A percentile compares a stretch with the other conserved stretches of the same genome.
These are phyloP conservation scores for Tuber indicum DNA, from an alignment of 495 filamentous ascomycete genomes.

Conservation along the genomic window DNA sequence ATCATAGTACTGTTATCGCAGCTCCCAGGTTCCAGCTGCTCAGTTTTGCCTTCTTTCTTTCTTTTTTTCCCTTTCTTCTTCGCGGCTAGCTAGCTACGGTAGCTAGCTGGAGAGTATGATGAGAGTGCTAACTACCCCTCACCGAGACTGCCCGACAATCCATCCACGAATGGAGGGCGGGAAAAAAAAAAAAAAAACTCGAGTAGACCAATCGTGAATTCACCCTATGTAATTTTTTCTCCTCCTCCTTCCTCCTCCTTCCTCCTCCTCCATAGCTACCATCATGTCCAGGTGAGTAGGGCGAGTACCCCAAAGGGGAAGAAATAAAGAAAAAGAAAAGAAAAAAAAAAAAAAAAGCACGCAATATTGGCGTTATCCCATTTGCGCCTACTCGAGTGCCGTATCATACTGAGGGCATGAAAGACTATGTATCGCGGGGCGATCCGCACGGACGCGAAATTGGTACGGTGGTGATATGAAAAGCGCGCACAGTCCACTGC, in stretches of 20 bases:
- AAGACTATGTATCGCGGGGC: neutral
- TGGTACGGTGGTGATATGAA: neutral
- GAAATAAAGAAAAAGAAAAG: neutral
- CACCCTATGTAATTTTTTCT: neutral
- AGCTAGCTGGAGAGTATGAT: no score
- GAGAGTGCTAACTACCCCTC: neutral
- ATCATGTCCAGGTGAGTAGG: neutral
- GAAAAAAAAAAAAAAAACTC: neutral
- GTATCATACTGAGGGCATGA: neutral
- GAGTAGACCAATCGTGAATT: neutral
- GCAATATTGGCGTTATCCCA: neutral
- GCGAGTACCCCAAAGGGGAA: neutral
- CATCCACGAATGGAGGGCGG: neutral
- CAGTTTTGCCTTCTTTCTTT: neutral
- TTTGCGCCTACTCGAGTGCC: neutral
- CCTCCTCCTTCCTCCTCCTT: neutral
- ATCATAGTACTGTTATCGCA: neutral
- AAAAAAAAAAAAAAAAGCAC: neutral
- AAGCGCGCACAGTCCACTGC: neutral
- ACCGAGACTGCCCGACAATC: neutral
- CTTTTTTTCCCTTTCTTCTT: no score
- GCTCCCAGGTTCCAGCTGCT: neutral
- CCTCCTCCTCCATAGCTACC: neutral
- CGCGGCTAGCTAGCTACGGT: no score
- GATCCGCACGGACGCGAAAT: slow-evolving; percentile 5